Evolutionary conservation across 768 basidiomycete genomes (phyloP).

Genomic region (Kwoniella newhampshirensis): DNA sequence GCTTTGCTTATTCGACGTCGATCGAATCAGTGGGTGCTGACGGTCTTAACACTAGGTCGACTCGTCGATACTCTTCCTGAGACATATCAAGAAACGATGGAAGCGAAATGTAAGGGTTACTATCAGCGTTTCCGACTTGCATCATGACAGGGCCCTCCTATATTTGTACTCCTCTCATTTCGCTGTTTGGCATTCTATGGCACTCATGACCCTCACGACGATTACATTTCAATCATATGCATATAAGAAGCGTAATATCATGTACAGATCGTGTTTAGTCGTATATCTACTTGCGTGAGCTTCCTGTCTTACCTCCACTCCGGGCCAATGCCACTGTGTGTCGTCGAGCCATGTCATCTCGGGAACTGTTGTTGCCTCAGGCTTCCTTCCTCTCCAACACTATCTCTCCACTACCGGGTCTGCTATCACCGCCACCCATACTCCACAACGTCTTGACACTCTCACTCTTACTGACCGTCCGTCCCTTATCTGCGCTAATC

Average conservation of each 20-base stretch:
- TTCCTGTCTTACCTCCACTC: too few species aligned
- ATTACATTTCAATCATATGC: too few species aligned
- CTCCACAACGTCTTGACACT: constrained; percentile 43
- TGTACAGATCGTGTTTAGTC: too few species aligned
- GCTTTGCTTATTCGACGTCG: too few species aligned
- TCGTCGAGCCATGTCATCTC: too few species aligned
- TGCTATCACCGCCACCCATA: constrained; percentile 20
- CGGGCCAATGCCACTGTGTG: too few species aligned
- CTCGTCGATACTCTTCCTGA: constrained; percentile 85
- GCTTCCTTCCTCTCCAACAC: constrained; percentile 2
- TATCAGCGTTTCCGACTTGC: constrained; percentile 67
- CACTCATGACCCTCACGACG: too few species aligned
- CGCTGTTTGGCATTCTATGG: too few species aligned
- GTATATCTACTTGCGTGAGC: too few species aligned
- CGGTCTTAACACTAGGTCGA: constrained; percentile 63
- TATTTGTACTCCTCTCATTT: too few species aligned
- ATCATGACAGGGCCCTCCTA: neutral
- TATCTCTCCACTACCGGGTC: constrained; percentile 14
- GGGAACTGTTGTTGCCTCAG: too few species aligned
- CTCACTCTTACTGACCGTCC: constrained; percentile 32
- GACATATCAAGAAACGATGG: constrained; percentile 87
- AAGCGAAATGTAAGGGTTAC: constrained; percentile 77
- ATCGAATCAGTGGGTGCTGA: neutral
- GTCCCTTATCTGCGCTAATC: neutral
- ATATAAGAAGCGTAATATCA: too few species aligned